A percentile compares a stretch with the other conserved stretches of the same genome.
phyloP scores from a whole-genome alignment of 352 stramenopile species.

The Globisporangium solare region DNA sequence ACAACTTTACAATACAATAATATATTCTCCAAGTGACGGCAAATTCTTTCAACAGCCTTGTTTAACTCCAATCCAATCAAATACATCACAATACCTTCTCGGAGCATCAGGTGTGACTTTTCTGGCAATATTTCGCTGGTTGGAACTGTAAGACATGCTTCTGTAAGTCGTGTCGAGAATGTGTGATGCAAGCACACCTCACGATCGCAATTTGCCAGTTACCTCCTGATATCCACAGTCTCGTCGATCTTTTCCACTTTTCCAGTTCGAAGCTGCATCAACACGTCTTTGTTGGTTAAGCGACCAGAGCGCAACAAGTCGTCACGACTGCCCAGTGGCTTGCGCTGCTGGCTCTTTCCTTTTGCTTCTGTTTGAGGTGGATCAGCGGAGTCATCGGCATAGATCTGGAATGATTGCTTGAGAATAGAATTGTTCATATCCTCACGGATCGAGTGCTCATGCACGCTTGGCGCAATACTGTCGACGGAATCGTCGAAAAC shows the following conservation, averaged over 20 bases:
- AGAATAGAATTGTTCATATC: conserved; percentile 33
- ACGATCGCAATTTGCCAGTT: conserved; percentile 12
- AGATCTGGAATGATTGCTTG: conserved; percentile 47
- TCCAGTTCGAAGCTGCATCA: conserved; percentile 45
- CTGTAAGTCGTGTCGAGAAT: conserved; percentile 21
- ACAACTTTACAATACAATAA: conserved; percentile 15
- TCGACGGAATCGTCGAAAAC: conserved; percentile 79
- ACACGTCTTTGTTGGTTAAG: conserved; percentile 77
- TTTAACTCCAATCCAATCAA: background rate
- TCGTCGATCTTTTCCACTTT: conserved; percentile 8
- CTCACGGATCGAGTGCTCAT: conserved; percentile 45
- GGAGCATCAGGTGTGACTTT: conserved; percentile 24
- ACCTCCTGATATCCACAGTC: conserved; percentile 28
- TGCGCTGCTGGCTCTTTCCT: conserved; percentile 35
- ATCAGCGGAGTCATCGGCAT: conserved; percentile 32
- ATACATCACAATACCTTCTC: conserved; percentile 33
- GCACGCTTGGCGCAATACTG: conserved; percentile 42
- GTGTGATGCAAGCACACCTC: conserved; percentile 6
- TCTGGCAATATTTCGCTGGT: conserved; percentile 17
- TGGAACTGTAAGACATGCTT: conserved; percentile 24
- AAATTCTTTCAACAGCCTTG: background rate
- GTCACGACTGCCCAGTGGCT: conserved; percentile 60
- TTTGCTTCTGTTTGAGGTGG: conserved; percentile 23
- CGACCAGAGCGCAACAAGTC: conserved; percentile 51
- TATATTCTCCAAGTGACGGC: conserved; percentile 12